Evolutionary conservation across 768 basidiomycete species (phyloP), one percentile per base, ranked within the genome.

Genomic region (Melanogaster broomeanus): DNA sequence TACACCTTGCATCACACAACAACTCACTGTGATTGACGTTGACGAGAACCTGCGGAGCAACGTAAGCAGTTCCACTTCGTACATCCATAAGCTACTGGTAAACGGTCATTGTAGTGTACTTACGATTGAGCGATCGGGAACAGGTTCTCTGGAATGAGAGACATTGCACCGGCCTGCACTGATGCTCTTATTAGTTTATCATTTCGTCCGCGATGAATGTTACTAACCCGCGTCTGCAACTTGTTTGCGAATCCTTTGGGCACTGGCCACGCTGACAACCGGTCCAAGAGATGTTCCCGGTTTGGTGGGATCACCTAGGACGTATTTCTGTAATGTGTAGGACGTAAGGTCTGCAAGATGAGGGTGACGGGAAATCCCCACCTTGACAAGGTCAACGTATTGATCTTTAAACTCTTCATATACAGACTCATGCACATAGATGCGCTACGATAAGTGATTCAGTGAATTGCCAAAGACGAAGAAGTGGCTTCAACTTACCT

Each of bases 11-110:
- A 21, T 37, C 24, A n/a, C n/a, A 6, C 5, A 30, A 42, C 19
- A 28, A 79, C 90, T 64, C 61, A 92, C 91, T 70, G 67, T 98
- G 96, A 62, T 93, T 70, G 11, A 99, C 97, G 56, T 97, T 78
- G 28, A 94, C 77, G 31, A 98, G 72, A 3, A 98, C 92, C 66
- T 94, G 91, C 0, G 97, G 97, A 0, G 86, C 91, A 43, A 99
- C 91, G 59, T 87, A 93, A 1, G 94, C 79, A 1, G 89, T 89
- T 2, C 86, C 91, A 34, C 88, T 92, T 53, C 37, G 15, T 44
- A 2, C 31, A 15, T 53, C 15, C 18, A 9, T 55, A 2, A 47
- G 59, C 43, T 16, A 51, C 40, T 21, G 7, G 3, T 8, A 12
- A 22, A 13, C n/a, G 5, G 16, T 46, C 16, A 18, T 31, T 30